Evolutionary conservation across 78 protist genomes (phyloP).

Genomic region (Isochrysis galbana): DNA sequence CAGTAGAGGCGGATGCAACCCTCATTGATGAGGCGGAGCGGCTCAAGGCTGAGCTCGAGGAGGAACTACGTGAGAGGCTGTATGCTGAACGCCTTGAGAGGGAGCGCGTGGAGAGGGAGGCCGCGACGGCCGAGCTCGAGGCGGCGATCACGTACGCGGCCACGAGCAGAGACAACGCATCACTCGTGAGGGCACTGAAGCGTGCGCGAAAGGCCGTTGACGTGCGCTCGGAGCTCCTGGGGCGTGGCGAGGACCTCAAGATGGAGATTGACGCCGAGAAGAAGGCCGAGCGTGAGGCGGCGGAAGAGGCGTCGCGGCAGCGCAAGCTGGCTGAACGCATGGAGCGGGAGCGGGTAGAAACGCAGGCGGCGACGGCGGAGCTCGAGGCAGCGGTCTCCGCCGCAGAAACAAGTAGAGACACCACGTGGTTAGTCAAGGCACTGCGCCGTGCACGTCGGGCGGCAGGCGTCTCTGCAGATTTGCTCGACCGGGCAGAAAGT

Average conservation of each 20-base stretch:
- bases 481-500: no score
- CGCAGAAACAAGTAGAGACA: no score
- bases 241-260: not conserved
- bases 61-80: not conserved
- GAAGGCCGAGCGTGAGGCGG: not conserved
- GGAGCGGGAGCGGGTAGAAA: no score
- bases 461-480: no score
- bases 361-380: no score
- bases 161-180: not conserved
- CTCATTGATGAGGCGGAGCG: not conserved
- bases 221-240: not conserved
- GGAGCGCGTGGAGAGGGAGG: conserved; percentile 13
- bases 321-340: no score
- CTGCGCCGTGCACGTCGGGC: no score
- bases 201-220: not conserved
- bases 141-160: not conserved
- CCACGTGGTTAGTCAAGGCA: no score
- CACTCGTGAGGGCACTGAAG: not conserved
- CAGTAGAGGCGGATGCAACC: not conserved
- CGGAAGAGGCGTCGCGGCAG: no score
- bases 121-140: not conserved
- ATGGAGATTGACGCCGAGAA: not conserved
- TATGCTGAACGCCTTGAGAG: not conserved
- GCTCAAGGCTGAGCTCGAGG: not conserved
- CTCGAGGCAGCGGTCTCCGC: no score